Evolutionary conservation across 2,329 filamentous ascomycete genomes (phyloP).

Genomic region (Grosmannia huntii): DNA sequence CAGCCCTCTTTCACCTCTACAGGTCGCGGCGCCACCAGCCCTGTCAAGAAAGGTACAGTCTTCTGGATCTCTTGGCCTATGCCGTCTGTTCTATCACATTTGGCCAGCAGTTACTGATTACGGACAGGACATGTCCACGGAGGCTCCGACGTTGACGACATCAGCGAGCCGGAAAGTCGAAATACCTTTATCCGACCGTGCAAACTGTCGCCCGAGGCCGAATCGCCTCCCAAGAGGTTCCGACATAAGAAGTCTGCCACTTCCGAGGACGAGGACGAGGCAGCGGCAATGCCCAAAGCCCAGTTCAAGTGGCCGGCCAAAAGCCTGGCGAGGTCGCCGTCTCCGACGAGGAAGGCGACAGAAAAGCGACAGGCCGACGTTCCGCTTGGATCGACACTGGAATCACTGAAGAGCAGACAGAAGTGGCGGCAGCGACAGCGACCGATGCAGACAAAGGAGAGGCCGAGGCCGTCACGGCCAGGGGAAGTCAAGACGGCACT

Average conservation of each 20-base stretch:
- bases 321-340: neutral
- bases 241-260: neutral
- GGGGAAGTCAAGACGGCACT: neutral
- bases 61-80: neutral
- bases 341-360: neutral
- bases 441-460: neutral
- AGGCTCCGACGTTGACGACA: neutral
- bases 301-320: conserved; percentile 4
- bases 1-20: neutral
- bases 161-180: neutral
- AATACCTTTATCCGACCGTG: neutral
- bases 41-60: neutral
- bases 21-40: neutral
- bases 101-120: neutral
- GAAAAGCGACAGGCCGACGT: neutral
- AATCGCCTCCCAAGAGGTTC: conserved; percentile 2
- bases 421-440: conserved; percentile 1
- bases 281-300: neutral
- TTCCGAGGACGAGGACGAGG: neutral
- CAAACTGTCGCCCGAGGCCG: neutral
- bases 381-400: neutral
- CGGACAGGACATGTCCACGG: neutral
- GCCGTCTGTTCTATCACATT: neutral
- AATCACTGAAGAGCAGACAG: neutral
- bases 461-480: neutral